Percentiles rank a stretch among this genome's conserved stretches.
These are phyloP conservation scores for Bipolaris zeicola DNA, from an alignment of 2,329 filamentous ascomycete genomes.

Conservation along the genomic window DNA sequence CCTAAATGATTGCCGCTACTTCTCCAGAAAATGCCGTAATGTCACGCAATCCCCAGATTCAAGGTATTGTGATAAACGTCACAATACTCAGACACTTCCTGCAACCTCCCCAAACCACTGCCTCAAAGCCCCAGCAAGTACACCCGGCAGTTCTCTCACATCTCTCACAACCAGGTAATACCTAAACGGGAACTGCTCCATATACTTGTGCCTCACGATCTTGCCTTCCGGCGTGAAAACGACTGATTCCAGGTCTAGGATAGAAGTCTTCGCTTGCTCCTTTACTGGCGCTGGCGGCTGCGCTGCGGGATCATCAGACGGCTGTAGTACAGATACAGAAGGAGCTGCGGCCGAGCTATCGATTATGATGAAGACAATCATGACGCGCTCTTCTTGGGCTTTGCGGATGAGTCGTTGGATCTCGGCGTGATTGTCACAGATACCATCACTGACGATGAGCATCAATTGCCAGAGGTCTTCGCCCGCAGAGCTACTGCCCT, in stretches of 20 bases:
- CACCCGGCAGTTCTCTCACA: slow-evolving; percentile 85
- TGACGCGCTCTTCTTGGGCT: slow-evolving; percentile 90
- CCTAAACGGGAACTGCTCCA: slow-evolving; percentile 94
- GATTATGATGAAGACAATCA: slow-evolving; percentile 98
- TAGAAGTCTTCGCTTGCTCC: slow-evolving; percentile 66
- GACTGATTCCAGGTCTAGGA: slow-evolving; percentile 87
- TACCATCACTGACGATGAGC: slow-evolving; percentile 89
- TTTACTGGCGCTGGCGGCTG: slow-evolving; percentile 19
- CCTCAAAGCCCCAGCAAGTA: slow-evolving; percentile 84
- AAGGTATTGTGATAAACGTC: too few relatives aligned
- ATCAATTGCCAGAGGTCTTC: slow-evolving; percentile 93
- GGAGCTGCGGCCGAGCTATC: slow-evolving; percentile 59
- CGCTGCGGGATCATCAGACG: slow-evolving; percentile 8
- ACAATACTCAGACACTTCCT: slow-evolving; percentile 36
- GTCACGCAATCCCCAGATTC: too few relatives aligned
- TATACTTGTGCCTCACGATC: slow-evolving; percentile 84
- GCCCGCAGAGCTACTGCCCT: slow-evolving; percentile 55
- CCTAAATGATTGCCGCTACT: too few relatives aligned
- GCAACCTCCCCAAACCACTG: slow-evolving; percentile 90
- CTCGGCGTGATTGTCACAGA: slow-evolving; percentile 86
- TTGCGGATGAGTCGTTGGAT: slow-evolving; percentile 83
- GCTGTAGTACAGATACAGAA: slow-evolving; percentile 8
- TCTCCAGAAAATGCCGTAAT: too few relatives aligned
- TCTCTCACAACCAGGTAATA: slow-evolving; percentile 96
- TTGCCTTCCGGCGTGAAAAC: slow-evolving; percentile 73